Percentiles rank a stretch among this genome's conserved stretches.
These are phyloP conservation scores for Coniochaeta ligniaria DNA, from an alignment of 2,329 filamentous ascomycete species.

Conservation along the genomic window DNA sequence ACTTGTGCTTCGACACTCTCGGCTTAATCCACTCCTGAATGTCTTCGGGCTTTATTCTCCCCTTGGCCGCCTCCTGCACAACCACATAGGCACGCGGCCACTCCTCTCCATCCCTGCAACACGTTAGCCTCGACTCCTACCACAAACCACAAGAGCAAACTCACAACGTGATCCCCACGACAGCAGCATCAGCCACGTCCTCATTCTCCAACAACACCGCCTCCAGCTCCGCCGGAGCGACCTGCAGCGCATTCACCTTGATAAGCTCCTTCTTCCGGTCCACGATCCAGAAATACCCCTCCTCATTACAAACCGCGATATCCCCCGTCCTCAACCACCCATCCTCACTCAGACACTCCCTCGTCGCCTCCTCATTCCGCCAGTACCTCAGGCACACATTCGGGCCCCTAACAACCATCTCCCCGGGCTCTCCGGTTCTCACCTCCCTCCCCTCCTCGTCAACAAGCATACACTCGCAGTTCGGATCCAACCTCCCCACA, in stretches of 20 bases:
- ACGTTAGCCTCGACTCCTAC: background rate
- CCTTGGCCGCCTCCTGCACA: slow-evolving; percentile 36
- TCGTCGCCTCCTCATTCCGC: slow-evolving; percentile 47
- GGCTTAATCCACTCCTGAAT: slow-evolving; percentile 41
- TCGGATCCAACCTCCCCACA: slow-evolving; percentile 29
- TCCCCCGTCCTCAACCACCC: slow-evolving; percentile 54
- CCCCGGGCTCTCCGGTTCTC: slow-evolving; percentile 36
- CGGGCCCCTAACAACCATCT: slow-evolving; percentile 47
- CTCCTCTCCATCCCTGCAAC: slow-evolving; percentile 35
- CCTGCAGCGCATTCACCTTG: slow-evolving; percentile 47
- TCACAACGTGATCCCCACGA: slow-evolving; percentile 42
- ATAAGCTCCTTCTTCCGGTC: slow-evolving; percentile 40
- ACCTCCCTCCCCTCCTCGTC: slow-evolving; percentile 46
- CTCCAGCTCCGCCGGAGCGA: slow-evolving; percentile 46
- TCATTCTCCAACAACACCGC: slow-evolving; percentile 32
- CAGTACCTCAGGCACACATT: slow-evolving; percentile 54
- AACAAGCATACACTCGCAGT: slow-evolving; percentile 27
- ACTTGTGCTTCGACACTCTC: slow-evolving; percentile 44
- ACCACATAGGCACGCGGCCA: slow-evolving; percentile 46
- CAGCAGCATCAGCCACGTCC: slow-evolving; percentile 50
- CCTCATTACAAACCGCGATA: slow-evolving; percentile 23
- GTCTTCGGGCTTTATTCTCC: slow-evolving; percentile 38
- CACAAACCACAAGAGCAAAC: slow-evolving; percentile 7
- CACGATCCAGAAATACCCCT: slow-evolving; percentile 39
- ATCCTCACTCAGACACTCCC: slow-evolving; percentile 21